Base-by-base conservation (phyloP, 2,329 filamentous ascomycete species). In the Colletotrichum liriopes region DNA sequence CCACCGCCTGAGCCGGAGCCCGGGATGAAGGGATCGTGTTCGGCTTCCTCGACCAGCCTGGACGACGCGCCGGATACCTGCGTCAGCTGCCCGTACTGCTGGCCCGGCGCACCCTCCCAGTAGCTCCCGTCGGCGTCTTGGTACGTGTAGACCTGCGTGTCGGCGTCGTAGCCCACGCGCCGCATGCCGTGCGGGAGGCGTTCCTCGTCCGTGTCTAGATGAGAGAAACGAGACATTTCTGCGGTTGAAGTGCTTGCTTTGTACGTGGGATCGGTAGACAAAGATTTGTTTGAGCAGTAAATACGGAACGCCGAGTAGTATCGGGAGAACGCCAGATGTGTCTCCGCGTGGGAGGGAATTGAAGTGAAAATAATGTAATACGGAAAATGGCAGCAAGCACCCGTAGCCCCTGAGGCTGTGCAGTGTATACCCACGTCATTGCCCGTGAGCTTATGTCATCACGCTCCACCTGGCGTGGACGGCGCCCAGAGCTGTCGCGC, bases 101-200 rank as follows among this genome's bases (percentile, higher is more conserved):
- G 82, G 20, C 88, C 88, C 0, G 87, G 84, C 1, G 83, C 83
- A 45, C 86, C 84, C 75, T 88, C 84, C 83, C 86, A 90, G 74
- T 82, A 79, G 67, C 80, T 84, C 56, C 88, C 88, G 56, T 86
- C 81, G 32, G 78, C 71, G 66, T 88, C 87, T 67, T 82, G 83
- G 78, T 86, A 90, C 26, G 85, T 88, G 79, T 89, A 89, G 64
- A 82, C 79, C 75, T 88, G 83, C 1, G 82, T 85, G 77, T 89
- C 87, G 66, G 87, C 86, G 73, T 90, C 88, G 80, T 90, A 90
- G 74, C 87, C 87, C 37, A 88, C 81, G 68, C 88, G 84, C 52
- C 81, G 77, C 84, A 90, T 88, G 78, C 88, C 88, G 51, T 86
- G 82, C 3, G 88, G 88, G 20, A 90, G 84, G 54, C 88, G 86